Evolutionary conservation across 1,284 basidiomycete species (phyloP).

Genomic region (Coniferiporia weirii): DNA sequence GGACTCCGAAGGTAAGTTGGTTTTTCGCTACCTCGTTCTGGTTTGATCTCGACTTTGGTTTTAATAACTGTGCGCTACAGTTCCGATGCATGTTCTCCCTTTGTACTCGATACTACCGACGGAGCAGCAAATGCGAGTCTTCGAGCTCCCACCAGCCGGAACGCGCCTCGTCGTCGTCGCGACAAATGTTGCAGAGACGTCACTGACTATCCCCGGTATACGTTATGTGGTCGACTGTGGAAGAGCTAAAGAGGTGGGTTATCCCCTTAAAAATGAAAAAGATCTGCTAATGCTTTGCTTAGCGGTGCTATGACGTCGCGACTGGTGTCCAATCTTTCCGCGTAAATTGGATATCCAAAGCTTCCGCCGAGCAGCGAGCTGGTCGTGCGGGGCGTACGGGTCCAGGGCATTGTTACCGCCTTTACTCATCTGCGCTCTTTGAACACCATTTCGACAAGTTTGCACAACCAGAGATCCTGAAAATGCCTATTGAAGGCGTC

Average conservation of each 20-base stretch:
- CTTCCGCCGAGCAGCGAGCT: constrained; percentile 66
- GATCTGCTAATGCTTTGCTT: not conserved
- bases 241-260: constrained; percentile 75
- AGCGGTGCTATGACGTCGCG: constrained; percentile 53
- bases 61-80: constrained; percentile 29
- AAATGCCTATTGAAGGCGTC: constrained; percentile 95
- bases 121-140: constrained; percentile 73
- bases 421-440: constrained; percentile 74
- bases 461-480: constrained; percentile 87
- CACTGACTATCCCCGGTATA: constrained; percentile 74
- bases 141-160: constrained; percentile 57
- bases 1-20: constrained; percentile 53
- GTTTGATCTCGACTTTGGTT: not conserved
- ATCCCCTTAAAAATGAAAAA: constrained; percentile 6
- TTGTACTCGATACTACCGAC: constrained; percentile 70
- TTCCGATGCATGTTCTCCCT: constrained; percentile 67
- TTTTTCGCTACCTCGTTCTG: not conserved
- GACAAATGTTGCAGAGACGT: constrained; percentile 79
- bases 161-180: constrained; percentile 67
- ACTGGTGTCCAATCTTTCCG: constrained; percentile 70
- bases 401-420: constrained; percentile 74
- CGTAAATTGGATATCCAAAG: constrained; percentile 73
- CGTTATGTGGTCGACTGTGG: constrained; percentile 75
- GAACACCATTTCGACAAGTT: constrained; percentile 91
- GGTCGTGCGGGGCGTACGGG: constrained; percentile 77